Evolutionary conservation across 2,329 filamentous ascomycete genomes (phyloP).

Genomic region (Paraconiothyrium sp.): DNA sequence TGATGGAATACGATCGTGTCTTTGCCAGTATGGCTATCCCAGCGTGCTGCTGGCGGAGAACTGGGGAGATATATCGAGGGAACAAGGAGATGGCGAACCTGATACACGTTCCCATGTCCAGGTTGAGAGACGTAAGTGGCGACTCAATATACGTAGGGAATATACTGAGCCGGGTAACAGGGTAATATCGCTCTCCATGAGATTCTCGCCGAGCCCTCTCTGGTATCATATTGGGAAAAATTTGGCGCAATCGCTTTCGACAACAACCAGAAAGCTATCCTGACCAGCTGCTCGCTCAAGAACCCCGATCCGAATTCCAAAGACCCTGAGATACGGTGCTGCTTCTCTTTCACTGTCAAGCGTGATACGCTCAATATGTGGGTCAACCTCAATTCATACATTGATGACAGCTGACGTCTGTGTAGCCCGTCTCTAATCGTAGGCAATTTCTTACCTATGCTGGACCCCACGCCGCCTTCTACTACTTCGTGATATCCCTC

Average conservation of each 20-base stretch:
- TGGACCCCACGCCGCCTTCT: slow-evolving; percentile 52
- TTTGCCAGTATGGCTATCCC: slow-evolving; percentile 99
- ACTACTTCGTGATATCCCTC: slow-evolving; percentile 19
- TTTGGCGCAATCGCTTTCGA: slow-evolving; percentile 99
- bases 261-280: slow-evolving; percentile 88
- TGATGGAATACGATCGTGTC: slow-evolving; percentile 98
- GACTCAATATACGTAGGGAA: background rate
- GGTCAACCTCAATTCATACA: slow-evolving; percentile 53
- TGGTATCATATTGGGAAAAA: slow-evolving; percentile 98
- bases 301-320: slow-evolving; percentile 70
- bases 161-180: slow-evolving; percentile 58
- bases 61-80: slow-evolving; percentile 94
- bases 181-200: slow-evolving; percentile 95
- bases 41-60: slow-evolving; percentile 95
- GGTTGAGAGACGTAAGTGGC: slow-evolving; percentile 81
- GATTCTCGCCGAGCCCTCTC: slow-evolving; percentile 91
- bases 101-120: slow-evolving; percentile 90
- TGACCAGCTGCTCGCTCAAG: slow-evolving; percentile 92
- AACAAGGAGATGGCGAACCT: slow-evolving; percentile 99
- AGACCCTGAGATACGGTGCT: slow-evolving; percentile 84
- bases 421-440: slow-evolving; percentile 86
- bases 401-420: slow-evolving; percentile 42
- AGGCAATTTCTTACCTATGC: slow-evolving; percentile 93
- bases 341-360: slow-evolving; percentile 96
- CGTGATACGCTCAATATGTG: slow-evolving; percentile 97